A percentile compares a stretch with the other conserved stretches of the same genome.
phyloP scores from a whole-genome alignment of 768 basidiomycete species.

The Panus rudis region DNA sequence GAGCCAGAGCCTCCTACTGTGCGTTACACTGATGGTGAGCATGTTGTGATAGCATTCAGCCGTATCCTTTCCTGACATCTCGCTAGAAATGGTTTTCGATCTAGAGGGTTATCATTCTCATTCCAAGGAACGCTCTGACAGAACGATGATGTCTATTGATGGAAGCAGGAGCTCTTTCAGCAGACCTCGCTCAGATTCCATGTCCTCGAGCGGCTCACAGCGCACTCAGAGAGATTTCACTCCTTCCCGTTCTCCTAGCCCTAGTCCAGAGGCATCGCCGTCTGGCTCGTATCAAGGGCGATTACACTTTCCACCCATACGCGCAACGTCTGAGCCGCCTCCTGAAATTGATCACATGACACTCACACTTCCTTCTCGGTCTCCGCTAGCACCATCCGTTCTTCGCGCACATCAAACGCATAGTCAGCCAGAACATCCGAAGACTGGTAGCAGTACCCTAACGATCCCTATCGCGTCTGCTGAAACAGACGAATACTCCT shows the following conservation, averaged over 20 bases:
- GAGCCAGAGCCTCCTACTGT: conserved; percentile 21
- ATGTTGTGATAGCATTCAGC: neutral
- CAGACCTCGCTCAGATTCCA: too few species aligned
- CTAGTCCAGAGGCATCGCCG: conserved; percentile 15
- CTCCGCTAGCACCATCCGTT: conserved; percentile 3
- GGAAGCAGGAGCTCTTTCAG: too few species aligned
- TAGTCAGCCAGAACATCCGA: conserved; percentile 16
- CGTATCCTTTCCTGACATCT: neutral
- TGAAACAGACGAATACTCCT: conserved; percentile 65
- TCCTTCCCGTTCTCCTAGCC: conserved; percentile 6
- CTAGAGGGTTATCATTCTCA: conserved; percentile 72
- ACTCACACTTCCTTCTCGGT: conserved; percentile 1
- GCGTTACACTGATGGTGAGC: conserved; percentile 52
- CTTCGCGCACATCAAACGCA: conserved; percentile 8
- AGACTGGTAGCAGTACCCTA: conserved; percentile 6
- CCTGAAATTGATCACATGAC: conserved; percentile 33
- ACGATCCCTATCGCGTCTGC: conserved; percentile 9
- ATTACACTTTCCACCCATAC: conserved; percentile 32
- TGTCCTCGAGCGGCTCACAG: too few species aligned
- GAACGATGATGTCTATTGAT: conserved; percentile 18
- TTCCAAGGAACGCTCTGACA: conserved; percentile 23
- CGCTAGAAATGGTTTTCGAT: conserved; percentile 70
- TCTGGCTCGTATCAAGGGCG: conserved; percentile 2
- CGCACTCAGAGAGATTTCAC: too few species aligned
- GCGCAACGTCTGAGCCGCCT: conserved; percentile 58